Base-by-base conservation (phyloP, 495 filamentous ascomycete species). In the Aspergillus cristatus region DNA sequence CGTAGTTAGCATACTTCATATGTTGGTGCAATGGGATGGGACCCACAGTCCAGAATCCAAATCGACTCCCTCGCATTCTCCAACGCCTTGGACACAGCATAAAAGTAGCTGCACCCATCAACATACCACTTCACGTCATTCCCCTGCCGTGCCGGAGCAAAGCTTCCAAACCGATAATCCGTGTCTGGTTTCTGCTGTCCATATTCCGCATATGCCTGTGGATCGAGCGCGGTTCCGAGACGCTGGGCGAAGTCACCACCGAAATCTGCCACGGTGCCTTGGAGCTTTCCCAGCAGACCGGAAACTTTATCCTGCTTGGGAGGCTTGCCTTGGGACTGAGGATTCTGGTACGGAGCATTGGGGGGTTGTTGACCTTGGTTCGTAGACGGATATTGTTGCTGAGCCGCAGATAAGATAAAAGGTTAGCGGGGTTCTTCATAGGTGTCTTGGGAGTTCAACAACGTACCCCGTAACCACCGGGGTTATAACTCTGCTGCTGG, bases 21-120 rank as follows among this genome's bases (percentile, higher is more conserved):
- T 26, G 24, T 26, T 11, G 6, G 6, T 6, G 24, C 6, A 6
- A 26, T 11, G 11, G 6, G 24, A 26, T 6, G 24, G 18, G 14
- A 45, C 64, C 36, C 55, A 74, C 86, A 94, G 56, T 97, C 90
- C 34, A 95, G 62, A 43, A 97, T 95, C 78, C 85, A 95, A 43
- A 97, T 86, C 13, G 74, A 85, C 45, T 94, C 79, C 32, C 65
- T 73, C 0, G 90, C 90, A 50, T 75, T 78, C 68, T 95, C 87
- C 34, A 97, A 60, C 4, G 90, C 90, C 34, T 74, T 58, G 28
- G 81, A 87, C 0, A 97, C 85, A 12, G 90, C 90, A 72, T 79
- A 88, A 65, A 97, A 86, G 51, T 97, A 97, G 1, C 78, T 78
- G 51, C 84, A 89, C 2, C 85, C 90, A 59, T 97, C 90, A 15